Conservation (phyloP, 257 asterid species). For the Cruciata laevipes region DNA sequence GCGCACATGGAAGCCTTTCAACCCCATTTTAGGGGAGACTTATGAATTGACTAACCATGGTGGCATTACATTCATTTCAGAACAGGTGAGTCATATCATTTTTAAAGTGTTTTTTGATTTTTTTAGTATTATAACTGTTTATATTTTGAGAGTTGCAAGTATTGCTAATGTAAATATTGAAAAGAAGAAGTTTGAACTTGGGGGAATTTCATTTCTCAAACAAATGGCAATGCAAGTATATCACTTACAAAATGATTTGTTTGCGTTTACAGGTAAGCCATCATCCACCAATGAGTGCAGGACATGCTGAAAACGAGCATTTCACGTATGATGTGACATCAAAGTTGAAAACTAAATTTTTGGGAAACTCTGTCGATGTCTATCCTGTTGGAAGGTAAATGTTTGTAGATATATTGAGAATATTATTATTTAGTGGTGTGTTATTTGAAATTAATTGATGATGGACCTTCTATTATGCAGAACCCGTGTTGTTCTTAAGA, state of each 20-base stretch:
- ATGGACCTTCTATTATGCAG: conserved; percentile 34
- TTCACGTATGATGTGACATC: conserved; percentile 85
- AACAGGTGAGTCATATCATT: conserved; percentile 52
- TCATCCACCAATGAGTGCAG: conserved; percentile 99
- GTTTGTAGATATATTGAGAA: neutral
- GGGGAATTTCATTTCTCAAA: neutral
- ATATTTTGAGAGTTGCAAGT: neutral
- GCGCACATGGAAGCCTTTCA: conserved; percentile 99
- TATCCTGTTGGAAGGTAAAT: conserved; percentile 95
- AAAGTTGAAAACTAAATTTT: conserved; percentile 77
- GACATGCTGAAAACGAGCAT: conserved; percentile 92
- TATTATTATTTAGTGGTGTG: neutral
- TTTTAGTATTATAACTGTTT: neutral
- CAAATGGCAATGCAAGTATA: neutral
- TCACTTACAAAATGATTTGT: neutral
- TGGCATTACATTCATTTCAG: conserved; percentile 81
- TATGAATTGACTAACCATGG: conserved; percentile 83
- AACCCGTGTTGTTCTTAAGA: conserved; percentile 79
- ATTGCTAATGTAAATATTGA: neutral
- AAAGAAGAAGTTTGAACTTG: neutral
- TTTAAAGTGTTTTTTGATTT: neutral
- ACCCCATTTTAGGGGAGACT: conserved; percentile 98
- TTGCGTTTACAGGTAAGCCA: conserved; percentile 41
- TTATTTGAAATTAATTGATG: neutral
- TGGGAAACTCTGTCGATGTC: conserved; percentile 89